Conservation (phyloP, 2,329 filamentous ascomycete species). For the Calonectria honghensis region DNA sequence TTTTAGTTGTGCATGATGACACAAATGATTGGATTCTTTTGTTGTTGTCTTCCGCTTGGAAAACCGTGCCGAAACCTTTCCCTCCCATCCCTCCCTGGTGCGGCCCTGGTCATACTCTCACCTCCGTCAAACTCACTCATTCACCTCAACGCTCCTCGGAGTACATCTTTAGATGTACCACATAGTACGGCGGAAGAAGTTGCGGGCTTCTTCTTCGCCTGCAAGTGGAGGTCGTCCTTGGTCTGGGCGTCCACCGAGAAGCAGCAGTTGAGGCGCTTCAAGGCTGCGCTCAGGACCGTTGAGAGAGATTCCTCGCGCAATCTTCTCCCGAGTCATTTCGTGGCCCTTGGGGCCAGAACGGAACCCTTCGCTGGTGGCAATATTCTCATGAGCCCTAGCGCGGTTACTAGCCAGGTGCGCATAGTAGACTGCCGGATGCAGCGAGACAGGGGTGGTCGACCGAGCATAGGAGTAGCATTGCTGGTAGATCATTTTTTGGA, state of each 20-base stretch:
- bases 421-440: conserved; percentile 95
- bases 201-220: conserved; percentile 58
- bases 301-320: conserved; percentile 62
- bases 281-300: conserved; percentile 47
- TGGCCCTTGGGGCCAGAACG: conserved; percentile 66
- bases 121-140: neutral
- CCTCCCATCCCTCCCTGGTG: conserved; percentile 18
- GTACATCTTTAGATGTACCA: conserved; percentile 63
- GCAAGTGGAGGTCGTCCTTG: conserved; percentile 47
- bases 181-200: conserved; percentile 64
- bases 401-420: conserved; percentile 91
- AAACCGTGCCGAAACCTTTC: conserved; percentile 8
- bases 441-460: conserved; percentile 92
- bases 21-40: neutral
- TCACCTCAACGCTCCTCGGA: neutral
- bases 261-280: conserved; percentile 57
- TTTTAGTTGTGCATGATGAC: conserved; percentile 53
- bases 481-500: conserved; percentile 94
- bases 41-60: neutral
- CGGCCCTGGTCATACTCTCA: neutral
- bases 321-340: conserved; percentile 61
- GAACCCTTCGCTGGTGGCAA: conserved; percentile 67
- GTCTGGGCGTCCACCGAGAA: conserved; percentile 55
- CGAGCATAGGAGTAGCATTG: conserved; percentile 96
- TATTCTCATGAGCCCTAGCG: conserved; percentile 82